Percentiles rank a stretch among this genome's conserved stretches.
Conservation (phyloP, 768 basidiomycete species). For the Hysterangium stoloniferum region DNA sequence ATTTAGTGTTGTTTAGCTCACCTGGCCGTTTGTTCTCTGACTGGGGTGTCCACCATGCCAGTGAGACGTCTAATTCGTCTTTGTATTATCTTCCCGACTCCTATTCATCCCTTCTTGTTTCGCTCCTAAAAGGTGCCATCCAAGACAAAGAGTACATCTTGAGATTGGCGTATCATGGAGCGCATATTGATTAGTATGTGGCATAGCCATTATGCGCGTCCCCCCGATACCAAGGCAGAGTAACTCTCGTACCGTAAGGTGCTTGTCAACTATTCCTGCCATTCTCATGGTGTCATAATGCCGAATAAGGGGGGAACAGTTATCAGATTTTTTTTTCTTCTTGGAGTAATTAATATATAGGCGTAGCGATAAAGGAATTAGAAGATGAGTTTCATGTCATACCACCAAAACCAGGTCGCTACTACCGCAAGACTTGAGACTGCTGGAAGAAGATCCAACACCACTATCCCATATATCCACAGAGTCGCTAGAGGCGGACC, state of each 20-base stretch:
- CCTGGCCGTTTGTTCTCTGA: not conserved
- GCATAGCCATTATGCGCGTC: not conserved
- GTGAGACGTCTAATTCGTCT: not conserved
- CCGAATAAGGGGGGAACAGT: too few relatives aligned
- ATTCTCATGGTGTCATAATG: too few relatives aligned
- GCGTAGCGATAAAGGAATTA: slow-evolving; percentile 12
- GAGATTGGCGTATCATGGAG: slow-evolving; percentile 71
- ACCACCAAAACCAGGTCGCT: slow-evolving; percentile 55
- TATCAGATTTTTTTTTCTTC: not conserved
- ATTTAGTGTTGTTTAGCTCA: not conserved
- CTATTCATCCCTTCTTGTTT: slow-evolving; percentile 6
- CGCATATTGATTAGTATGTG: slow-evolving; percentile 37
- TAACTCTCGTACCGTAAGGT: not conserved
- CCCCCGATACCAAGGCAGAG: not conserved
- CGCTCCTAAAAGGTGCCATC: slow-evolving; percentile 77
- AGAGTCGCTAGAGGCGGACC: slow-evolving; percentile 69
- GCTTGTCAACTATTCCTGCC: not conserved
- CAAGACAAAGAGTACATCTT: slow-evolving; percentile 52
- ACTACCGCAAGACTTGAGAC: slow-evolving; percentile 46
- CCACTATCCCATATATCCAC: slow-evolving; percentile 71
- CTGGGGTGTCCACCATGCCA: not conserved
- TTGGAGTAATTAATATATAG: not conserved
- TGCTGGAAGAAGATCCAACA: slow-evolving; percentile 58
- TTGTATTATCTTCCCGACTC: not conserved
- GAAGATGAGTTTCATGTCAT: slow-evolving; percentile 40